Evolutionary conservation across 1,139 yeast genomes (phyloP).

Genomic region (Taphrina confusa): DNA sequence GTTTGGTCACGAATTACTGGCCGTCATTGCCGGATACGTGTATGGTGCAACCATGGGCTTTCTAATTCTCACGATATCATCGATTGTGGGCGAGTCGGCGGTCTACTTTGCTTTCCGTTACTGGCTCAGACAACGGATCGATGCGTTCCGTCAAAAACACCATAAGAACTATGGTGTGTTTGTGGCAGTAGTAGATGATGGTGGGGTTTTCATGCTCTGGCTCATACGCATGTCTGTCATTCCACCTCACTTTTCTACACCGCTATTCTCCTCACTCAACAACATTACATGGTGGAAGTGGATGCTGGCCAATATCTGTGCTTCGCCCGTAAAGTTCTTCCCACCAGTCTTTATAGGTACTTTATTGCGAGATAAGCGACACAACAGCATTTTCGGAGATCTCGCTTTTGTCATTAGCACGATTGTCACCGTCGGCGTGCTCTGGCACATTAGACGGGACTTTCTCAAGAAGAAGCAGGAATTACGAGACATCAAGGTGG

Average conservation of each 20-base stretch:
- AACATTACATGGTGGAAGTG: constrained; percentile 27
- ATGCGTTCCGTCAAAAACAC: constrained; percentile 29
- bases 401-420: constrained; percentile 17
- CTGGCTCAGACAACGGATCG: constrained; percentile 25
- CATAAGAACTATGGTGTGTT: constrained; percentile 34
- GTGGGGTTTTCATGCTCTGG: constrained; percentile 33
- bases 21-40: constrained; percentile 34
- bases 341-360: constrained; percentile 27
- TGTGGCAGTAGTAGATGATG: constrained; percentile 36
- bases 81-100: constrained; percentile 33
- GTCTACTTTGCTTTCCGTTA: constrained; percentile 34
- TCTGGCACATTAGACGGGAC: constrained; percentile 9
- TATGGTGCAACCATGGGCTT: constrained; percentile 28
- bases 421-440: constrained; percentile 13
- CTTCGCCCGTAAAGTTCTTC: constrained; percentile 29
- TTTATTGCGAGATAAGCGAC: constrained; percentile 15
- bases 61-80: constrained; percentile 22
- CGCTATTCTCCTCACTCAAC: constrained; percentile 30
- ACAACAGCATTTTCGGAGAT: constrained; percentile 16
- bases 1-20: constrained; percentile 35
- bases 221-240: constrained; percentile 35
- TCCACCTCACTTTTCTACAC: constrained; percentile 36
- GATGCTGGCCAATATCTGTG: constrained; percentile 22
- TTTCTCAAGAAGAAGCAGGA: constrained; percentile 11
- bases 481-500: neutral